These are phyloP conservation scores for Cladosporium velox DNA, from an alignment of 2,329 filamentous ascomycete species.

Conservation along the genomic window DNA sequence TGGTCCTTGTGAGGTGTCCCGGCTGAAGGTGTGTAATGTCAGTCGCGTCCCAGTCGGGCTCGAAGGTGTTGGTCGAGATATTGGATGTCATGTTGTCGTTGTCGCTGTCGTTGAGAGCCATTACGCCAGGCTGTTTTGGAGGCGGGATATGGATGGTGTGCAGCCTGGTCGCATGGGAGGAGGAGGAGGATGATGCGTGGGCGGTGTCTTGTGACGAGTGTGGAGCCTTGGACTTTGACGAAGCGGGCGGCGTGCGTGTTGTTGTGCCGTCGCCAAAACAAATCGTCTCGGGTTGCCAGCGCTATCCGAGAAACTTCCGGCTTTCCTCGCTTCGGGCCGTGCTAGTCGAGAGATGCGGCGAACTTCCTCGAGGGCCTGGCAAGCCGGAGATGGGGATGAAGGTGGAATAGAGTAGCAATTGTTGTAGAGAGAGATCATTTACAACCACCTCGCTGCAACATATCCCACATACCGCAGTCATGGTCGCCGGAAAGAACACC, in stretches of 20 bases:
- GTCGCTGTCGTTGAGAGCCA: slow-evolving; percentile 5
- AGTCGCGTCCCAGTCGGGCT: slow-evolving; percentile 44
- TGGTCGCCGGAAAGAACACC: slow-evolving; percentile 40
- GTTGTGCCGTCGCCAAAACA: neutral
- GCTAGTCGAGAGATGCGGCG: neutral
- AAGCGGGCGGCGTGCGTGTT: neutral
- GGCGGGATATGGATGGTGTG: neutral
- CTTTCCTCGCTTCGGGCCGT: neutral
- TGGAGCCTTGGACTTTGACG: neutral
- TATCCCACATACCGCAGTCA: slow-evolving; percentile 20
- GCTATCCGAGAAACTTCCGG: neutral
- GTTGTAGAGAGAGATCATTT: neutral
- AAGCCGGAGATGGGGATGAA: neutral
- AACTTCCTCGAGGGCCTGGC: neutral
- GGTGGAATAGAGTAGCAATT: neutral
- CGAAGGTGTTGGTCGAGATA: slow-evolving; percentile 29
- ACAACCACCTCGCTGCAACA: neutral
- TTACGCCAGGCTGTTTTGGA: slow-evolving; percentile 2
- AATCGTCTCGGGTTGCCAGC: neutral
- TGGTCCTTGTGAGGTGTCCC: slow-evolving; percentile 43
- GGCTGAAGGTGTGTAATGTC: slow-evolving; percentile 47
- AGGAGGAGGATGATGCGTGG: neutral
- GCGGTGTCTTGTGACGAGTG: slow-evolving; percentile 16
- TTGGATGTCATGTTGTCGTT: slow-evolving; percentile 12
- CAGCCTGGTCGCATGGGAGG: slow-evolving; percentile 15